phyloP scores from a whole-genome alignment of 148 eudicot genomes.

The Silene conica region DNA sequence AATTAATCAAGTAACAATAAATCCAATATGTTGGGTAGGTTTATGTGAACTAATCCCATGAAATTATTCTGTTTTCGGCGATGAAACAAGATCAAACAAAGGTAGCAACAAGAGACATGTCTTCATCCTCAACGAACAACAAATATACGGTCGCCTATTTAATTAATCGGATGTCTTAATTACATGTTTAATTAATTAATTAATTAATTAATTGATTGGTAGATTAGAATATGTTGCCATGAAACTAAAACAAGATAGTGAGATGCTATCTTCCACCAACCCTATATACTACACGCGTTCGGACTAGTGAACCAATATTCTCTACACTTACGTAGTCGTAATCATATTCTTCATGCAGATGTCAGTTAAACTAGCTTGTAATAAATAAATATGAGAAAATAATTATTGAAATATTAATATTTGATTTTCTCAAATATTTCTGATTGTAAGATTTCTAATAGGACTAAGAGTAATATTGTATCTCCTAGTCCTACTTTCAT shows the following conservation, averaged over 20 bases:
- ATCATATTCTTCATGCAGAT: no score
- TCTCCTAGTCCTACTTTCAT: no score
- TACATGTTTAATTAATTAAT: constrained; percentile 1
- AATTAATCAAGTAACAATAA: constrained; percentile 5
- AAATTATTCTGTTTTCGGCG: neutral
- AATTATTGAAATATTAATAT: no score
- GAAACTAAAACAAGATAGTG: neutral
- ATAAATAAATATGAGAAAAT: no score
- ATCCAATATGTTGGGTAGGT: constrained; percentile 17
- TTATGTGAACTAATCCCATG: constrained; percentile 12
- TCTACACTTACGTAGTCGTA: no score
- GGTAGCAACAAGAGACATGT: constrained; percentile 10
- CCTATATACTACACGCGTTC: neutral
- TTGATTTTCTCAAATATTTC: no score
- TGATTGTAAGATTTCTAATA: no score
- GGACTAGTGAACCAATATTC: no score
- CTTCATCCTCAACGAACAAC: constrained; percentile 14
- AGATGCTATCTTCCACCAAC: constrained; percentile 6
- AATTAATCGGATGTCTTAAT: neutral
- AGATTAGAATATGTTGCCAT: neutral
- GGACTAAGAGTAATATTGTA: no score
- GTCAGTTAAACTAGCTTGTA: no score
- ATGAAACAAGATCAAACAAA: constrained; percentile 14
- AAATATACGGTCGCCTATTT: neutral
- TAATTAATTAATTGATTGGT: neutral